phyloP scores from a whole-genome alignment of 495 filamentous ascomycete genomes.

The Antarctomyces pellizariae region DNA sequence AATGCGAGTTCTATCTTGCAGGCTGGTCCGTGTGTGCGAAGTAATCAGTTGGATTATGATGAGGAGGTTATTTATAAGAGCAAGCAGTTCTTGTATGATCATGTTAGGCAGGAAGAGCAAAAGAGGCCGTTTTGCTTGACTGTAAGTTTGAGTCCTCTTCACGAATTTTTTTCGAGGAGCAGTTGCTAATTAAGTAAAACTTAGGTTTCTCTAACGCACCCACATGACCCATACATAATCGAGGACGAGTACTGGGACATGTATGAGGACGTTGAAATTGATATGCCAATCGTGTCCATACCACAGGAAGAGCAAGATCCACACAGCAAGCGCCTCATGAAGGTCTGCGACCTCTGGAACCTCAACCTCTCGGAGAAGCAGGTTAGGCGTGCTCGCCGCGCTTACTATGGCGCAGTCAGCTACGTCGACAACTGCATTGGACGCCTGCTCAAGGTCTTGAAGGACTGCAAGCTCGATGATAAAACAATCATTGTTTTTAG shows the following conservation, averaged over 20 bases:
- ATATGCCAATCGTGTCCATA: constrained; percentile 48
- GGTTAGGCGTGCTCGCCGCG: constrained; percentile 52
- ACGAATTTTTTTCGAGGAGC: too few species aligned
- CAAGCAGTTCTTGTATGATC: constrained; percentile 62
- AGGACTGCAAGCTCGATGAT: constrained; percentile 49
- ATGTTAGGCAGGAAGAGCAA: constrained; percentile 42
- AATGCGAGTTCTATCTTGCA: constrained; percentile 77
- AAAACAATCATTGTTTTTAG: constrained; percentile 74
- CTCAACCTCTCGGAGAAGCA: constrained; percentile 56
- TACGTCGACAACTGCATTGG: constrained; percentile 80
- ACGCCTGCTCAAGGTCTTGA: constrained; percentile 45
- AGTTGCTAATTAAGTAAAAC: constrained; percentile 3
- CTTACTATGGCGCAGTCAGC: constrained; percentile 73
- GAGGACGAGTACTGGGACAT: constrained; percentile 70
- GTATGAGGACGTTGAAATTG: constrained; percentile 72
- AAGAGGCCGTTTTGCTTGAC: constrained; percentile 68
- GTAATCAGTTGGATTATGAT: constrained; percentile 87
- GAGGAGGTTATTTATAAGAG: constrained; percentile 78
- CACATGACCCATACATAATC: constrained; percentile 82
- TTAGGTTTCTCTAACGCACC: constrained; percentile 65
- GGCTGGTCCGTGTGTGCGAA: constrained; percentile 57
- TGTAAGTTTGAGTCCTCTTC: too few species aligned
- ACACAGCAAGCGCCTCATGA: constrained; percentile 57
- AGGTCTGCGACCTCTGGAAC: constrained; percentile 60
- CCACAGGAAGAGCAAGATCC: constrained; percentile 57